These are phyloP conservation scores for Lactifluus piperatus DNA, from an alignment of 768 basidiomycete genomes.

Conservation along the genomic window DNA sequence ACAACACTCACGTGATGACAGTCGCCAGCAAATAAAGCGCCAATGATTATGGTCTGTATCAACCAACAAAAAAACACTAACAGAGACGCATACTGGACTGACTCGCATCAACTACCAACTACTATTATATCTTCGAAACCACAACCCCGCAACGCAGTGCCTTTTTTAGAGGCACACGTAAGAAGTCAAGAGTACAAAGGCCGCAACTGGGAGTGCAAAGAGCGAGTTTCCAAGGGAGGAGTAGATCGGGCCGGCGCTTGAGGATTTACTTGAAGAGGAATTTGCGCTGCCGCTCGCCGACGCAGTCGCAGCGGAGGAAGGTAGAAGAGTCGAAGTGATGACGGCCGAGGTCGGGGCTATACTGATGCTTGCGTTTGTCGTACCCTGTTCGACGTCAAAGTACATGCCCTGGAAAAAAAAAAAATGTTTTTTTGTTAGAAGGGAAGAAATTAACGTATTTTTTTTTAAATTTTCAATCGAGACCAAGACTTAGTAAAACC, in stretches of 20 bases:
- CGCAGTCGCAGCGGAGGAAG: not conserved
- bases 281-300: not conserved
- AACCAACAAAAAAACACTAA: not conserved
- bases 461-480: too few species aligned
- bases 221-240: not conserved
- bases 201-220: not conserved
- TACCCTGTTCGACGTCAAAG: conserved; percentile 65
- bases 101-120: not conserved
- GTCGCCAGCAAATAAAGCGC: too few species aligned
- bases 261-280: not conserved
- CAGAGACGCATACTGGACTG: not conserved
- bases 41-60: too few species aligned
- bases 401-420: conserved; percentile 47
- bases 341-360: conserved; percentile 57
- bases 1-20: too few species aligned
- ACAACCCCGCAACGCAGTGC: not conserved
- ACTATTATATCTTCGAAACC: too few species aligned
- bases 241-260: not conserved
- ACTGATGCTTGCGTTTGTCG: conserved; percentile 43
- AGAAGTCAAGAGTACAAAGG: conserved; percentile 1
- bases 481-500: too few species aligned
- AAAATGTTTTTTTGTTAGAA: not conserved
- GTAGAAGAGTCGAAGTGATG: conserved; percentile 47
- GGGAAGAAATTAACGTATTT: not conserved
- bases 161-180: conserved; percentile 1